Evolutionary conservation across 305 asterid genomes (phyloP), one percentile per base, ranked within the genome.

Genomic region (Ruellia speciosa): DNA sequence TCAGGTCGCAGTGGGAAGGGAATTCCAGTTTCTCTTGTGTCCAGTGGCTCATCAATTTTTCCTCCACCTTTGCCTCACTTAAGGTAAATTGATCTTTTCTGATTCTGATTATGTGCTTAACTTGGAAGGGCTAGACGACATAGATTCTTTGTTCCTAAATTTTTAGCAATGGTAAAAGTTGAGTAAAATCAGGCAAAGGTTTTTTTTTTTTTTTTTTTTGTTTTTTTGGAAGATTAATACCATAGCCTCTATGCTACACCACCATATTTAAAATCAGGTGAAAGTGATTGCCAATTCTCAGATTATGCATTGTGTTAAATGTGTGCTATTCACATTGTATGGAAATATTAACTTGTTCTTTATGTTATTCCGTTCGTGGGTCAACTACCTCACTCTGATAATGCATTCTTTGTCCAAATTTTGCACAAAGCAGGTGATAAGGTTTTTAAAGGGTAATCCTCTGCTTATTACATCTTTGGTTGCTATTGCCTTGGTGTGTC

Each of bases 1-100:
- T 72, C 81, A 93, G 99, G 84, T 86, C 82, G 81, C 88, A 72
- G 59, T 67, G 79, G 76, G 96, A 78, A 71, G 75, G 80, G 59
- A 77, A 67, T 56, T 73, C 70, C 58, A 37, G 78, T 63, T 81
- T 72, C 71, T 50, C 65, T 56, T 76, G 72, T 76, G 65, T 65
- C 56, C 83, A 56, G 43, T 62, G 79, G 80, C 67, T 85, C 60
- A 41, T 70, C 64, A 78, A 76, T 69, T 69, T 78, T 56, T 80
- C 72, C 68, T 56, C 84, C 60, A 65, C 66, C 63, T 70, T 85
- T 60, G 78, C 77, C 49, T 84, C 96, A 56, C 58, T 67, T 41
- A 89, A 86, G 97, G 99, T 93, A 75, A 71, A 64, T 40, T 72
- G 48, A 31, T 24, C 49, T 24, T 67, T 66, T 64, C 51, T 15